Evolutionary conservation across 2,329 filamentous ascomycete genomes (phyloP).

Genomic region (Pleoardoris graminearum): DNA sequence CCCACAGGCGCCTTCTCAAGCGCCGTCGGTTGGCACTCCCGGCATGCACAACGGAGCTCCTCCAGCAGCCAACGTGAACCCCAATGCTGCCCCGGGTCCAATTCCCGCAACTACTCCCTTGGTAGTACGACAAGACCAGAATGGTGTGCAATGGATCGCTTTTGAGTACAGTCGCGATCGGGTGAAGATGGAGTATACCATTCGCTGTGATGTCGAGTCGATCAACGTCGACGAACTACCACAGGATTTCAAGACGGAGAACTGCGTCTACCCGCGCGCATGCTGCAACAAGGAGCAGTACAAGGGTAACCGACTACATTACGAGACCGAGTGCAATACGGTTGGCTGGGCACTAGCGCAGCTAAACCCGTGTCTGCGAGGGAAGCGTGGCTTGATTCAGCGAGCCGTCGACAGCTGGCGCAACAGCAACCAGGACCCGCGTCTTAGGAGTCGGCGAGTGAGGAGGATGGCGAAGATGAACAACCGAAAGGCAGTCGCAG

Average conservation of each 20-base stretch:
- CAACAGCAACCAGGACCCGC: constrained; percentile 96
- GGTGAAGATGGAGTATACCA: constrained; percentile 99
- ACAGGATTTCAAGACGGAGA: constrained; percentile 93
- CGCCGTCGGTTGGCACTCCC: constrained; percentile 46
- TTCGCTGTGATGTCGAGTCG: constrained; percentile 95
- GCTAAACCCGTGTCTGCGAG: constrained; percentile 84
- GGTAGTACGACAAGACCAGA: constrained; percentile 91
- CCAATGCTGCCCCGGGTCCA: constrained; percentile 90
- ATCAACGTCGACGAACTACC: constrained; percentile 86
- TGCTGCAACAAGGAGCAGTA: constrained; percentile 96
- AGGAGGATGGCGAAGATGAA: constrained; percentile 96
- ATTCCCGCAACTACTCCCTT: constrained; percentile 96
- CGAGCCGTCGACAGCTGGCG: constrained; percentile 97
- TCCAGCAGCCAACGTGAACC: constrained; percentile 65
- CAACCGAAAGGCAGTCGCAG: constrained; percentile 73
- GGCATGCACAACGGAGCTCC: constrained; percentile 47
- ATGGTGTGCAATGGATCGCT: constrained; percentile 97
- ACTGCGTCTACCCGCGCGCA: constrained; percentile 95
- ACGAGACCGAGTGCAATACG: constrained; percentile 98
- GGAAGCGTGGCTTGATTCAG: constrained; percentile 94
- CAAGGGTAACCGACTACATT: constrained; percentile 90
- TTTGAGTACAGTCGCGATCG: constrained; percentile 97
- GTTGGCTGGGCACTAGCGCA: constrained; percentile 99
- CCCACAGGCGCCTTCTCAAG: constrained; percentile 46
- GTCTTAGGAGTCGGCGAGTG: constrained; percentile 86